phyloP scores from a whole-genome alignment of 2,329 filamentous ascomycete species.

The Fusarium udum region DNA sequence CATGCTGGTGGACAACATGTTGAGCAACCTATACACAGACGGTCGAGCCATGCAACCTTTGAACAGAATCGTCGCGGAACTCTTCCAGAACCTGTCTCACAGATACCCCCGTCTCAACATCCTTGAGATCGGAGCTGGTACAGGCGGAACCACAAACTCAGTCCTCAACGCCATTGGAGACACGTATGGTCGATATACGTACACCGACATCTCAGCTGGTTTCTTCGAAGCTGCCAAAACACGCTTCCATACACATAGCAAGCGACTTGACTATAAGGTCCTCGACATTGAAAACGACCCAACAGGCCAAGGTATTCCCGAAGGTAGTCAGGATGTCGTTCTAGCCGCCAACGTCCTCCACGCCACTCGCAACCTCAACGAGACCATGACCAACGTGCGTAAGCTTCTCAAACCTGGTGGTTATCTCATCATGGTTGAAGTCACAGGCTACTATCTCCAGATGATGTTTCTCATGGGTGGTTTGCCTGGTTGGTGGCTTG shows the following conservation, averaged over 20 bases:
- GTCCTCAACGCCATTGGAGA: neutral
- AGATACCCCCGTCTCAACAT: neutral
- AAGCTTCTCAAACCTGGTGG: neutral
- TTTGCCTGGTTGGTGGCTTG: slow-evolving; percentile 13
- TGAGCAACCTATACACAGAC: neutral
- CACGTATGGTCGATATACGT: neutral
- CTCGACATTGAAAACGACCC: neutral
- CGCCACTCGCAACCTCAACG: neutral
- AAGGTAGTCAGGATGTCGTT: neutral
- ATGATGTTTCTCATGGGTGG: slow-evolving; percentile 3
- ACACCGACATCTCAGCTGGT: slow-evolving; percentile 2
- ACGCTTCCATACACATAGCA: neutral
- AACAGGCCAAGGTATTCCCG: neutral
- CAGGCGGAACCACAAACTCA: neutral
- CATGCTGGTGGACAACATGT: neutral
- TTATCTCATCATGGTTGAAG: neutral
- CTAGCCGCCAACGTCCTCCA: neutral
- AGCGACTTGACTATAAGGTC: neutral
- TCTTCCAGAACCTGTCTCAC: neutral
- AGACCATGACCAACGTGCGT: neutral
- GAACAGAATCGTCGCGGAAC: neutral
- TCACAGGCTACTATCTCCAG: neutral
- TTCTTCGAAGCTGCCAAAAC: neutral
- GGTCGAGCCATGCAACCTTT: neutral
- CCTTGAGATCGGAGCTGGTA: neutral